Evolutionary conservation across 208 protist species (phyloP).

Genomic region (Acanthamoeba triangularis): DNA sequence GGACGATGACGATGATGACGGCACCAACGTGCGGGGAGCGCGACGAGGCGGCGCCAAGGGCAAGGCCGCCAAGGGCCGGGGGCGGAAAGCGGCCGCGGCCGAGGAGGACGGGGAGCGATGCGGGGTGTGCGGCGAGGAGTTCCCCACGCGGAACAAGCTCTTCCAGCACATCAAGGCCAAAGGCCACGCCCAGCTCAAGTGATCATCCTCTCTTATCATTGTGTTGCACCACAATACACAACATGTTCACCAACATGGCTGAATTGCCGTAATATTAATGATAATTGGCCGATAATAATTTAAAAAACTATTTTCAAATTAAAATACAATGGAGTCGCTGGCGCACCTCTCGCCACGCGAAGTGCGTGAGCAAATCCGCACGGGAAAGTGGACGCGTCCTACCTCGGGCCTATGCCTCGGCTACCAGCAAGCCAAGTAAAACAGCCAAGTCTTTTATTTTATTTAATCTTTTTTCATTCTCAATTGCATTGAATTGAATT

Average conservation of each 20-base stretch:
- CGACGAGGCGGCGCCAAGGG: background rate
- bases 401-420: slow-evolving; percentile 69
- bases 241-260: no score
- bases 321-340: background rate
- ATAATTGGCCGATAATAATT: no score
- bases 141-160: slow-evolving; percentile 65
- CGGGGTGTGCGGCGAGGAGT: slow-evolving; percentile 37
- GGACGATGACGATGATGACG: background rate
- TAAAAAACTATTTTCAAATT: no score
- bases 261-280: no score
- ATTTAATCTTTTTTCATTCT: background rate
- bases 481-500: background rate
- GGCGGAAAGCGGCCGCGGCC: background rate
- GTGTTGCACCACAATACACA: background rate
- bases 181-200: slow-evolving; percentile 65
- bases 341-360: background rate
- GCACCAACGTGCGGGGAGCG: background rate
- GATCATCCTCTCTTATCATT: background rate
- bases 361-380: slow-evolving; percentile 53
- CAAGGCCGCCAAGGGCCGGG: background rate
- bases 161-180: slow-evolving; percentile 73
- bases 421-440: slow-evolving; percentile 74
- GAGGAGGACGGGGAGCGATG: background rate
- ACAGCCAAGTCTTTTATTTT: background rate
- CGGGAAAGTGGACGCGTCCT: slow-evolving; percentile 22